Conservation (phyloP, 805 yeast genomes). For the Sugiyamaella americana region DNA sequence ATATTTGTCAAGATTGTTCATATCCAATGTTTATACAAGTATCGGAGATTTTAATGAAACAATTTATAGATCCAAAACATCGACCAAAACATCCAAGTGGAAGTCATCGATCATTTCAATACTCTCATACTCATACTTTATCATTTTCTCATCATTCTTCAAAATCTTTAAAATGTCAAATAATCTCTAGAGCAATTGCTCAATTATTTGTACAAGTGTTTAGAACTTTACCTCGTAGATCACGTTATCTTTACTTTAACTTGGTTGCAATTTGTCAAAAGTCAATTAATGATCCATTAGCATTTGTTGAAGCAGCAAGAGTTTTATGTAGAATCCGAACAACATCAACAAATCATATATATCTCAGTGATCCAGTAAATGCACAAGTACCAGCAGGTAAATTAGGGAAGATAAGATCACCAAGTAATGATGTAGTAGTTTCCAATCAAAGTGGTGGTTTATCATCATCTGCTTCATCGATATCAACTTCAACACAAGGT, state of each 20-base stretch:
- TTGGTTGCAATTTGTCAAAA: conserved; percentile 21
- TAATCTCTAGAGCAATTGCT: conserved; percentile 25
- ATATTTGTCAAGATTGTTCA: conserved; percentile 22
- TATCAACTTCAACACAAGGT: not conserved
- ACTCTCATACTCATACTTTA: no score
- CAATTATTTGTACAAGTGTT: conserved; percentile 34
- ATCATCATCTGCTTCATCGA: no score
- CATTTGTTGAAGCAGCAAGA: conserved; percentile 43
- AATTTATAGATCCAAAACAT: not conserved
- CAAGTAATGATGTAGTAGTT: not conserved
- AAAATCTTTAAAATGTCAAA: conserved; percentile 8
- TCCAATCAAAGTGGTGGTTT: no score
- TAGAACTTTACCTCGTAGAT: conserved; percentile 33
- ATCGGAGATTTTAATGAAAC: conserved; percentile 11
- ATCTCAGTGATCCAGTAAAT: conserved; percentile 49
- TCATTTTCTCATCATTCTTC: not conserved
- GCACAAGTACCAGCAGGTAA: conserved; percentile 38
- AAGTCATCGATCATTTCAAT: no score
- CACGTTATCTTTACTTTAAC: conserved; percentile 34
- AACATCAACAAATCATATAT: conserved; percentile 40
- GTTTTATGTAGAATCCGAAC: conserved; percentile 50
- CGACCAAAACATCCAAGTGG: not conserved
- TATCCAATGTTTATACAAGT: conserved; percentile 11
- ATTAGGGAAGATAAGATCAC: conserved; percentile 43
- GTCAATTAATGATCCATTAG: conserved; percentile 17